Base-by-base conservation (phyloP, 345 rosid genomes). In the Populus euphratica region DNA sequence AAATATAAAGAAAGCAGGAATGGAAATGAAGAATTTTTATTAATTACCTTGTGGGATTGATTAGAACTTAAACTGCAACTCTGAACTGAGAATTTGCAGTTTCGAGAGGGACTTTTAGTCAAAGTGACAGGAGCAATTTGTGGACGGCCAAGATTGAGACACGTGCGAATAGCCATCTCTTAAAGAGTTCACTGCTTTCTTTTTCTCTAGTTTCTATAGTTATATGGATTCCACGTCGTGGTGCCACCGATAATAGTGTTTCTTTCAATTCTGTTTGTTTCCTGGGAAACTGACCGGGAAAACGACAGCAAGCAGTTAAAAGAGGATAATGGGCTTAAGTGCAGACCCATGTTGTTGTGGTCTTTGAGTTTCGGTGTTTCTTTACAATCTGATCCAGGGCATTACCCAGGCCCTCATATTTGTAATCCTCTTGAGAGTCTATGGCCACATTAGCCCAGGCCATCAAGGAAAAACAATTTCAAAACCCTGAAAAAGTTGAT, bases 1-100 rank as follows among this genome's bases (percentile, higher is more conserved):
- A 63, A 18, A 71, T 35, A 36, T 44, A 43, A 3, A 39, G 36
- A 17, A n/a, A 12, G 0, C 2, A 17, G 13, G 47, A 43, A 21
- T 5, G 33, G 59, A 27, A 38, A 39, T 14, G 25, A 8, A 69
- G 21, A 33, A 5, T 12, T 11, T 18, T 21, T 0, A 35, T 8
- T 0, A 41, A 29, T 78, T 68, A 92, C 93, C 93, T 88, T 86
- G 21, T 77, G 87, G 17, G 93, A 79, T 61, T 86, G 74, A 72
- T 52, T 81, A 36, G 86, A 82, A 64, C 77, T 77, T 13, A 80
- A 70, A 29, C 78, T 69, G 78, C 84, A 84, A 77, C 76, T 82
- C 64, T 76, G 86, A 75, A 88, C 82, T 5, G 88, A 81, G 79
- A 87, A 84, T 20, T 80, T 89, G 86, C 85, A 82, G 80, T 21